Evolutionary conservation across 306 rosid genomes (phyloP).

Genomic region (Mimosa bimucronata): DNA sequence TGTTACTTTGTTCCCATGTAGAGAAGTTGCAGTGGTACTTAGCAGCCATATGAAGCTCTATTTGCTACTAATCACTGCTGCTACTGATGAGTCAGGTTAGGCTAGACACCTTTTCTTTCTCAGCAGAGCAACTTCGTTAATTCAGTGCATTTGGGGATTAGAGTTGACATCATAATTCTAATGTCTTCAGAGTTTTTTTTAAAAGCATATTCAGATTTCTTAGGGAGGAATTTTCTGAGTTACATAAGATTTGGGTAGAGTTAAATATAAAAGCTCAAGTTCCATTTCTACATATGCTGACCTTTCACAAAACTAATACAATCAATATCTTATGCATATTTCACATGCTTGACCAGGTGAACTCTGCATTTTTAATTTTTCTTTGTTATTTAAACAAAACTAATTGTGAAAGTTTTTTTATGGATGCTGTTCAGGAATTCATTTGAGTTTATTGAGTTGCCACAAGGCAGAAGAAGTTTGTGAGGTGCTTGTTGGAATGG

Average conservation of each 20-base stretch:
- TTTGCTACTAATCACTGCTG: slow-evolving; percentile 55
- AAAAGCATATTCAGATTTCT: slow-evolving; percentile 7
- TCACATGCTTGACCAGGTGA: slow-evolving; percentile 29
- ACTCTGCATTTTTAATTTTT: slow-evolving; percentile 9
- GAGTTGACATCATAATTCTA: slow-evolving; percentile 33
- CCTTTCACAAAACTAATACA: slow-evolving; percentile 4
- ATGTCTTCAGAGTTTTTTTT: slow-evolving; percentile 18
- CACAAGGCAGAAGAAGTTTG: slow-evolving; percentile 71
- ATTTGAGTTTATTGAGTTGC: slow-evolving; percentile 54
- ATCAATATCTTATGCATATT: slow-evolving; percentile 13
- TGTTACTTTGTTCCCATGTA: slow-evolving; percentile 38
- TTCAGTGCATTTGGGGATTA: slow-evolving; percentile 23
- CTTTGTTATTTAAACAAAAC: neutral
- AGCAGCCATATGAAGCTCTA: slow-evolving; percentile 85
- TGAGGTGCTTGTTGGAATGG: slow-evolving; percentile 82
- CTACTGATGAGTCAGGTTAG: slow-evolving; percentile 76
- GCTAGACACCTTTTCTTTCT: slow-evolving; percentile 30
- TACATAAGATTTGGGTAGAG: neutral
- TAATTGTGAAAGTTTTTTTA: slow-evolving; percentile 21
- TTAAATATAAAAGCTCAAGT: slow-evolving; percentile 17
- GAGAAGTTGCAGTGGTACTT: slow-evolving; percentile 80
- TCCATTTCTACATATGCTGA: slow-evolving; percentile 13
- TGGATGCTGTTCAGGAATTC: slow-evolving; percentile 51
- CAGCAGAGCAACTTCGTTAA: slow-evolving; percentile 16
- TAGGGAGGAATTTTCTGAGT: neutral